Percentiles rank a stretch among this genome's conserved stretches.
phyloP scores from a whole-genome alignment of 108 stramenopile genomes.

The Fistulifera solaris region DNA sequence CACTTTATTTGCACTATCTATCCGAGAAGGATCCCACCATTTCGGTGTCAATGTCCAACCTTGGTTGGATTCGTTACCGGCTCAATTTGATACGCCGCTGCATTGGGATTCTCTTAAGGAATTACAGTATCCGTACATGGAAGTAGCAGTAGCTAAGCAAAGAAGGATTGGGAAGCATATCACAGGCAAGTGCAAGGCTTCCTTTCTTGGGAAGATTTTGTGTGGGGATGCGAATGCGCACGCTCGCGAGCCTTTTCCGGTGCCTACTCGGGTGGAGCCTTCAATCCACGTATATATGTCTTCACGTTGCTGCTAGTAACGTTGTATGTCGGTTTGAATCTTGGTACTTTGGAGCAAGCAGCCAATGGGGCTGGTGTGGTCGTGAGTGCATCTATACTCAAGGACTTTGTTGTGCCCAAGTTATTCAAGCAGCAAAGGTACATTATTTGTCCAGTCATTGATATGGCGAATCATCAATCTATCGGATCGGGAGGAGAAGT shows the following conservation, averaged over 20 bases:
- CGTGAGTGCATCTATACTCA: slow-evolving; percentile 60
- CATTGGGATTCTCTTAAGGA: slow-evolving; percentile 54
- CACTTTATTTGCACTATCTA: slow-evolving; percentile 32
- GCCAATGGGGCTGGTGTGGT: slow-evolving; percentile 84
- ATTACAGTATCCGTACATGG: slow-evolving; percentile 61
- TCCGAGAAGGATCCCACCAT: slow-evolving; percentile 9
- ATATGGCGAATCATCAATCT: slow-evolving; percentile 81
- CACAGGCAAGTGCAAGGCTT: slow-evolving; percentile 21
- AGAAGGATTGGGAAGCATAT: slow-evolving; percentile 38
- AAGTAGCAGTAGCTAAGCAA: slow-evolving; percentile 51
- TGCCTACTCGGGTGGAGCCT: slow-evolving; percentile 59
- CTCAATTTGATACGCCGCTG: slow-evolving; percentile 67
- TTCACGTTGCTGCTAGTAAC: slow-evolving; percentile 60
- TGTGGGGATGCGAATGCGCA: slow-evolving; percentile 80
- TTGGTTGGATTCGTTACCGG: slow-evolving; percentile 72
- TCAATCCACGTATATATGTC: slow-evolving; percentile 67
- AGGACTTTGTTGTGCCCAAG: slow-evolving; percentile 79
- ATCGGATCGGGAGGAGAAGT: slow-evolving; percentile 52
- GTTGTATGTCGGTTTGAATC: slow-evolving; percentile 48
- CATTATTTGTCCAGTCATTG: slow-evolving; percentile 84
- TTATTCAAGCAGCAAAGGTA: slow-evolving; percentile 62
- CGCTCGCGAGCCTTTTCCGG: slow-evolving; percentile 80
- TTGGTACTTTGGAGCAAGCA: slow-evolving; percentile 78
- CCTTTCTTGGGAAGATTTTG: slow-evolving; percentile 48
- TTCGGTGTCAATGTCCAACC: slow-evolving; percentile 12